Conservation (phyloP, 108 stramenopile genomes). For the Fistulifera pelliculosa region DNA sequence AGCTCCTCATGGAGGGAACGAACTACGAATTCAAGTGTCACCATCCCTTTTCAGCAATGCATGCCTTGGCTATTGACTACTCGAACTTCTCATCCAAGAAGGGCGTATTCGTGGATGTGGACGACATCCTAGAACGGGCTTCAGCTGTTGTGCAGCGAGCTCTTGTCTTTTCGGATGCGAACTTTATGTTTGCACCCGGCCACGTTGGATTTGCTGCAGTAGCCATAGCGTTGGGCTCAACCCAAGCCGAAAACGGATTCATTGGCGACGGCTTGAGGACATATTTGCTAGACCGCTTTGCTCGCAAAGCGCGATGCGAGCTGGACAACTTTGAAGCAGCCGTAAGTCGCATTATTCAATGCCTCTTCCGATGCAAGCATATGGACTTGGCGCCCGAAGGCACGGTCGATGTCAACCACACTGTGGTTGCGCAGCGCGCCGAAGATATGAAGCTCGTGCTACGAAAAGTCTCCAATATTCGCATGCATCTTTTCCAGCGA, state of each 20-base stretch:
- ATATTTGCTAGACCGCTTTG: too few relatives aligned
- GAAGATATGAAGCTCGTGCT: too few relatives aligned
- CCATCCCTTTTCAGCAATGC: slow-evolving; percentile 18
- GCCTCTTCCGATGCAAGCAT: too few relatives aligned
- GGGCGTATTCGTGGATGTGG: slow-evolving; percentile 3
- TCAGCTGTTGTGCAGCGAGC: slow-evolving; percentile 26
- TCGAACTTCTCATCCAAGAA: neutral
- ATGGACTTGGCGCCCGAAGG: too few relatives aligned
- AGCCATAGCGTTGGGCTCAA: slow-evolving; percentile 11
- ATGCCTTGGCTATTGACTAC: neutral
- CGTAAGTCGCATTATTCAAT: too few relatives aligned
- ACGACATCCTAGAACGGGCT: slow-evolving; percentile 21
- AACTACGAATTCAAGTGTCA: slow-evolving; percentile 42
- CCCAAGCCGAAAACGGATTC: neutral
- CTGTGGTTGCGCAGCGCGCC: too few relatives aligned
- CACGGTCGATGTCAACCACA: too few relatives aligned
- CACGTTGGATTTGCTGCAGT: slow-evolving; percentile 43
- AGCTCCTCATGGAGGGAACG: slow-evolving; percentile 29
- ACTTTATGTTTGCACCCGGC: slow-evolving; percentile 34
- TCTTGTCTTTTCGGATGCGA: slow-evolving; percentile 34
- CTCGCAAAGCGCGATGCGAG: too few relatives aligned
- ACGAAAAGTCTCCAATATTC: too few relatives aligned
- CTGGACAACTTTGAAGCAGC: too few relatives aligned
- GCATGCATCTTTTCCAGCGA: too few relatives aligned
- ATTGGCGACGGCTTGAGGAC: too few relatives aligned